Percentiles rank a stretch among this genome's conserved stretches.
phyloP scores from a whole-genome alignment of 495 filamentous ascomycete species.

The Daldinia concentrica region DNA sequence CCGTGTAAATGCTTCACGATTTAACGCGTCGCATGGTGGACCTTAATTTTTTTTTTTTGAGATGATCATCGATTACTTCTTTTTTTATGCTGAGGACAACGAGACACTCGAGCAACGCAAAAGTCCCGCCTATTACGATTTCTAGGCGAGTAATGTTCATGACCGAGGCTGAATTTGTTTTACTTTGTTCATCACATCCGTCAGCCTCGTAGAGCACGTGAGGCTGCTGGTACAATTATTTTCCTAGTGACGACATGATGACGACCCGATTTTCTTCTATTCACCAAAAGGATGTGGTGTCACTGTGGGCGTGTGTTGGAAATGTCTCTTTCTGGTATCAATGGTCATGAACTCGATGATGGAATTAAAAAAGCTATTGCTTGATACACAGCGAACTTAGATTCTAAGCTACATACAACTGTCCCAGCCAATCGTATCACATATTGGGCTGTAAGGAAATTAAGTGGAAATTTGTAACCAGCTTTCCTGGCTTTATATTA shows the following conservation, averaged over 20 bases:
- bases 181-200: constrained; percentile 47
- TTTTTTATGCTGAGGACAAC: constrained; percentile 41
- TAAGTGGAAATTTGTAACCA: constrained; percentile 32
- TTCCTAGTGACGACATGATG: constrained; percentile 51
- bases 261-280: constrained; percentile 47
- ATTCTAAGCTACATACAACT: constrained; percentile 51
- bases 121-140: constrained; percentile 44
- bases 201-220: constrained; percentile 36
- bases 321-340: constrained; percentile 52
- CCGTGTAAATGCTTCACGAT: constrained; percentile 50
- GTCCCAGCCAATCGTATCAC: constrained; percentile 43
- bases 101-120: constrained; percentile 43
- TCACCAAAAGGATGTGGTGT: constrained; percentile 49
- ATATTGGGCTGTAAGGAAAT: constrained; percentile 40
- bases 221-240: constrained; percentile 41
- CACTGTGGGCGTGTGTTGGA: constrained; percentile 50
- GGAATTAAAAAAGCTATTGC: constrained; percentile 48
- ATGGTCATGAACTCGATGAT: constrained; percentile 52
- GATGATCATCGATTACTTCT: constrained; percentile 38
- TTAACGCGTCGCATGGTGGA: constrained; percentile 48
- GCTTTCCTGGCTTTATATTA: constrained; percentile 19
- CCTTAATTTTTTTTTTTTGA: constrained; percentile 46
- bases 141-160: constrained; percentile 48
- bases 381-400: constrained; percentile 51
- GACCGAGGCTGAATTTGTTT: constrained; percentile 46